These are phyloP conservation scores for Sedum album DNA, from an alignment of 164 flowering plant species.

Conservation along the genomic window DNA sequence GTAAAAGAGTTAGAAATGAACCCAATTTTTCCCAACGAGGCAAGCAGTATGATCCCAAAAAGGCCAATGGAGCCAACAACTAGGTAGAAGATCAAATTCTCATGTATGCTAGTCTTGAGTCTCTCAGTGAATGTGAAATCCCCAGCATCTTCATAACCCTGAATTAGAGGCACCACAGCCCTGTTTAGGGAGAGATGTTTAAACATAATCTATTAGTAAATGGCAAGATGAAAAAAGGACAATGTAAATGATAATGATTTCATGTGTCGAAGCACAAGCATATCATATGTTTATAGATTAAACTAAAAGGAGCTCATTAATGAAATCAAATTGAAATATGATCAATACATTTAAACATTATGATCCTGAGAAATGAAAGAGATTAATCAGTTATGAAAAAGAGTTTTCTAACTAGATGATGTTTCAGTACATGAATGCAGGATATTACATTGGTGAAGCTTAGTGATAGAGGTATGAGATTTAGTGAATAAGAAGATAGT, in stretches of 20 bases:
- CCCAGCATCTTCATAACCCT: slow-evolving; percentile 99
- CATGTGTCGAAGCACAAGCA: too few relatives aligned
- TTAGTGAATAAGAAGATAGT: slow-evolving; percentile 10
- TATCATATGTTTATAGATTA: too few relatives aligned
- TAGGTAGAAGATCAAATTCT: slow-evolving; percentile 78
- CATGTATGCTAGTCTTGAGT: slow-evolving; percentile 80
- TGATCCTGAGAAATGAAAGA: too few relatives aligned
- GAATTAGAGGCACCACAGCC: slow-evolving; percentile 97
- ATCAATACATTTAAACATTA: too few relatives aligned
- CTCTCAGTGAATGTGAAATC: slow-evolving; percentile 78
- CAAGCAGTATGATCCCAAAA: slow-evolving; percentile 73
- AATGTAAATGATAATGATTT: too few relatives aligned
- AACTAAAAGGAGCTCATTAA: too few relatives aligned
- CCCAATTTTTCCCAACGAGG: slow-evolving; percentile 50
- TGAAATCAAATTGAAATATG: too few relatives aligned
- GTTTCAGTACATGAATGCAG: too few relatives aligned
- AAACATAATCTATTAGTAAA: slow-evolving; percentile 29
- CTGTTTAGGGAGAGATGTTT: slow-evolving; percentile 58
- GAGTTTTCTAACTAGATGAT: too few relatives aligned
- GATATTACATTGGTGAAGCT: too few relatives aligned
- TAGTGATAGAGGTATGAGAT: too few relatives aligned
- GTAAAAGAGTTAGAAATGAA: slow-evolving; percentile 22
- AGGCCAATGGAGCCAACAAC: slow-evolving; percentile 76
- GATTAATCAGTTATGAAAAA: too few relatives aligned
- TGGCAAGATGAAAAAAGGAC: background rate